Evolutionary conservation across 177 flowering plant genomes (phyloP), one percentile per base, ranked within the genome.

Genomic region (Tripterygium wilfordii): DNA sequence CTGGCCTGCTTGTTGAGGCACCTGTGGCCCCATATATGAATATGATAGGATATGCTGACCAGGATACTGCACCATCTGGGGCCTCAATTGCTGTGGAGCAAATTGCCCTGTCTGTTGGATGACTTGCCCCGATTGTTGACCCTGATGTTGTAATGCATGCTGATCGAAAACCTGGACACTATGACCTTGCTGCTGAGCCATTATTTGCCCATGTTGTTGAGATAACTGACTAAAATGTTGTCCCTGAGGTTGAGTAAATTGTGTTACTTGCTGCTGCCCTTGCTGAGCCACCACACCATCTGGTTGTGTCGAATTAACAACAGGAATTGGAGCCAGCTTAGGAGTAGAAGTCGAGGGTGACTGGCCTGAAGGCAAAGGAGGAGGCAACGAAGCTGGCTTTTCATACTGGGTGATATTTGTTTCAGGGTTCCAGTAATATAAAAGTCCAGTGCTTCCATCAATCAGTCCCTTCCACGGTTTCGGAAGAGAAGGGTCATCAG

Each of bases 391-490:
- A 8, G 73, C 64, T n/a, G 97, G 97, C 49, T 73, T 87, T 53
- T 87, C 97, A 70, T 90, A 90, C 65, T 90, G 97, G 15, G 97
- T 85, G 25, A 82, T 57, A 46, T 83, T 85, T 0, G 97, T 83
- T 59, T 88, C 97, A 20, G 89, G 91, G 62, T 88, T 85, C 97
- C 97, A 88, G 53, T 83, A 88, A 61, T 88, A 88, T 18, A 73
- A 43, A 42, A 70, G 16, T 13, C 83, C 87, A 2, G 87, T 78
- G 64, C 73, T 79, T 26, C 95, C 97, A 63, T 88, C 95, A 54
- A 88, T 77, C 60, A 88, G 65, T 15, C 97, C 92, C 60, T 71
- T 85, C 97, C 97, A 88, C 14, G 97, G 97, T 47, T 74, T 64
- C 3, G 97, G 92, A 68, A 88, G 85, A 33, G 78, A 73, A 1